Evolutionary conservation across 495 filamentous ascomycete genomes (phyloP).

Genomic region (Wilcoxina mikolae): DNA sequence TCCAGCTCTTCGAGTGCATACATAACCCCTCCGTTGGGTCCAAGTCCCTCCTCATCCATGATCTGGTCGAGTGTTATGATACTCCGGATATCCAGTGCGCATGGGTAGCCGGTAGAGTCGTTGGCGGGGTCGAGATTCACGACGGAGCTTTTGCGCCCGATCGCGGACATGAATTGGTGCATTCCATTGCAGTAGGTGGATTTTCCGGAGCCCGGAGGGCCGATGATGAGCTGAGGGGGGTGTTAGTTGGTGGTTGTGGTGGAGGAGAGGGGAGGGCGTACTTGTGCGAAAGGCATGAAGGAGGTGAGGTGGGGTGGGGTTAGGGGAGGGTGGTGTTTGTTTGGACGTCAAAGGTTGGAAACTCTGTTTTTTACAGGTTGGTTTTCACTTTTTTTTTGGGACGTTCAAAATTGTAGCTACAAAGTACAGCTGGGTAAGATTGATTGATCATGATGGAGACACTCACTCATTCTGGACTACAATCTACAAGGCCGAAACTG

Average conservation of each 20-base stretch:
- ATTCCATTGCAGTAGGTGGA: slow-evolving; percentile 97
- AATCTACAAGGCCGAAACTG: too few relatives aligned
- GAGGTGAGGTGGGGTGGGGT: too few relatives aligned
- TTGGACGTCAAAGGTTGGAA: too few relatives aligned
- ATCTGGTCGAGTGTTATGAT: slow-evolving; percentile 83
- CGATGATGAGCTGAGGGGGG: slow-evolving; percentile 58
- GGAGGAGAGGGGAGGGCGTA: slow-evolving; percentile 2
- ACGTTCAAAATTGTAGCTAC: too few relatives aligned
- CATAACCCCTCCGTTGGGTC: slow-evolving; percentile 80
- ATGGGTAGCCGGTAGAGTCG: slow-evolving; percentile 63
- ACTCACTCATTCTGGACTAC: too few relatives aligned
- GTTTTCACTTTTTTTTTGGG: too few relatives aligned
- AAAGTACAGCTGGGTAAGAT: too few relatives aligned
- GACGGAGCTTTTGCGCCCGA: slow-evolving; percentile 83
- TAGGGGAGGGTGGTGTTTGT: too few relatives aligned
- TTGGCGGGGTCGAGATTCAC: slow-evolving; percentile 97
- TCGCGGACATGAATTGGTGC: slow-evolving; percentile 92
- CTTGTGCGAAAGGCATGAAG: slow-evolving; percentile 29
- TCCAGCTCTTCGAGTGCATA: slow-evolving; percentile 95
- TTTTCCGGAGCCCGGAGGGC: slow-evolving; percentile 86
- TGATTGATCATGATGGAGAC: too few relatives aligned
- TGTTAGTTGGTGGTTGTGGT: neutral
- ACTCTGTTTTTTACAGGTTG: too few relatives aligned
- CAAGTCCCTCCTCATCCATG: slow-evolving; percentile 82
- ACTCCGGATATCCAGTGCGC: slow-evolving; percentile 78